Evolutionary conservation across 2,329 filamentous ascomycete genomes (phyloP), one percentile per base, ranked within the genome.

Genomic region (Aspergillus fumigatiaffinis): DNA sequence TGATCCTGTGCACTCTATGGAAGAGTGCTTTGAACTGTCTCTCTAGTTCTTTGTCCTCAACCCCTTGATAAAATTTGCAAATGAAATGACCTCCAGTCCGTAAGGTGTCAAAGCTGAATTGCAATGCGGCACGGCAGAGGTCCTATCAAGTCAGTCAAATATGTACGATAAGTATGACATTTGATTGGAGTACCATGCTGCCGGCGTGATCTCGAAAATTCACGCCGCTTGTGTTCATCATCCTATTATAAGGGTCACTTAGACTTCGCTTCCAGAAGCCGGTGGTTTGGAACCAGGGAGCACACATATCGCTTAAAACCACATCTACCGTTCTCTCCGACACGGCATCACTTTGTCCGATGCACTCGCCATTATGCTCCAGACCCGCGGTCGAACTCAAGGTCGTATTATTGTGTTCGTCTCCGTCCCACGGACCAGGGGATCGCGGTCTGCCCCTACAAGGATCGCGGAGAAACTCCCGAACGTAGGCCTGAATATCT

Each of bases 261-360:
- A 97, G 84, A 81, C 87, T 96, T 80, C 86, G 91, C 80, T 89
- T 88, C 80, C 85, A 88, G 80, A 90, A 92, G 70, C 88, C 88
- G 70, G 82, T 82, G 53, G 84, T 89, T 80, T 90, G 89, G 68
- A 86, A 82, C 92, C 92, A 97, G 88, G 94, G 92, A 83, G 83
- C 93, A 85, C 87, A 99, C 94, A 99, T 99, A 84, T 99, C 94
- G 86, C 91, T 96, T 72, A 99, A 80, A 72, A 99, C 91, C 71
- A 99, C 85, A 78, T 97, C 91, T 63, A 97, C 92, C 69, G 84
- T 84, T 69, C 83, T 82, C 61, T 82, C 82, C n/a, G 46, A 21
- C 42, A 55, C 48, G 5, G 32, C 21, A 35, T 74, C 65, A 52
- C 78, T 75, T 12, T 72, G 67, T 20, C 20, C 9, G 35, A 50